Evolutionary conservation across 495 filamentous ascomycete genomes (phyloP).

Genomic region (Parathielavia appendiculata): DNA sequence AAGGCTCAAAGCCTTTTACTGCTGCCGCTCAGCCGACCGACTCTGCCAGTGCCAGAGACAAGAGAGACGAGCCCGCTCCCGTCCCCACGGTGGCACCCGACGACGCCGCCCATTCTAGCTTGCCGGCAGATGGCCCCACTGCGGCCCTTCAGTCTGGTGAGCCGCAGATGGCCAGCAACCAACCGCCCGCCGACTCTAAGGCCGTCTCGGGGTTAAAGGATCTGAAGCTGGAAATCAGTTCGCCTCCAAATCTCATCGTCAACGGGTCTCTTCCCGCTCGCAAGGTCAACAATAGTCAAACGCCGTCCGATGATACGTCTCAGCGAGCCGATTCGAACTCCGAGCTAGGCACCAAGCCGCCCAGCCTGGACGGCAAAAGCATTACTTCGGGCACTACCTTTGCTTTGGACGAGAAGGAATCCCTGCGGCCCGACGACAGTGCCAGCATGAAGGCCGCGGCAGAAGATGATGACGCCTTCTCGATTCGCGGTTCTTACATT

Average conservation of each 20-base stretch:
- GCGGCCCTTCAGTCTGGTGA: conserved; percentile 9
- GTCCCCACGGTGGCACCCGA: conserved; percentile 11
- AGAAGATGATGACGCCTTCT: conserved; percentile 83
- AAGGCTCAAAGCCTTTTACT: conserved; percentile 36
- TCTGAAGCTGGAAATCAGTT: conserved; percentile 29
- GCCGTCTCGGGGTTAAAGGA: conserved; percentile 36
- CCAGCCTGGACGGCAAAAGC: conserved; percentile 86
- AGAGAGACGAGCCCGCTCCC: conserved; percentile 3
- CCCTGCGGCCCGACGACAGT: conserved; percentile 86
- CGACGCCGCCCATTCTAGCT: conserved; percentile 16
- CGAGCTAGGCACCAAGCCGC: conserved; percentile 72
- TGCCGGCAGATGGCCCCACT: conserved; percentile 1
- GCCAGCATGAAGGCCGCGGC: conserved; percentile 79
- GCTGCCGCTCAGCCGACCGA: conserved; percentile 26
- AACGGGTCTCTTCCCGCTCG: conserved; percentile 42
- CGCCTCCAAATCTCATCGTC: conserved; percentile 45
- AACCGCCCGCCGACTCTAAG: conserved; percentile 22
- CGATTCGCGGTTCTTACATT: conserved; percentile 63
- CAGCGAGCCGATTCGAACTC: conserved; percentile 60
- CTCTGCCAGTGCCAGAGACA: conserved; percentile 12
- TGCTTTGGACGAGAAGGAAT: conserved; percentile 91
- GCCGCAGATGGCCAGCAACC: conserved; percentile 1
- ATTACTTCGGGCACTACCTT: conserved; percentile 87
- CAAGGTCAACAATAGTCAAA: conserved; percentile 37
- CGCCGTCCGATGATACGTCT: conserved; percentile 45